Evolutionary conservation across 495 filamentous ascomycete genomes (phyloP), one percentile per base, ranked within the genome.

Genomic region (Parachaetomium inaequale): DNA sequence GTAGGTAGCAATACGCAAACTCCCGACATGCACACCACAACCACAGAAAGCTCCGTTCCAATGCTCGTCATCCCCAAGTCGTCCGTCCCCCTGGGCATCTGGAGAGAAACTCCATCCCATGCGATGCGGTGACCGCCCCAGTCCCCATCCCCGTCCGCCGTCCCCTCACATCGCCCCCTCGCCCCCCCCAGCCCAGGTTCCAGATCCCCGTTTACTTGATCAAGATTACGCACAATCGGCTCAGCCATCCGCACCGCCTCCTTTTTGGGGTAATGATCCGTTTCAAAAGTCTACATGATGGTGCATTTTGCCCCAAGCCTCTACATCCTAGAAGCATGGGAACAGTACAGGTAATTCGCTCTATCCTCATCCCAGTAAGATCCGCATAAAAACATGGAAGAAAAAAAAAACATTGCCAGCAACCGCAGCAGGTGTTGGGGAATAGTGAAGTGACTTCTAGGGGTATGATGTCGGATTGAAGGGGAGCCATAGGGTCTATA

Each of bases 281-380:
- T 58, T 64, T 56, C 43, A 58, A 23, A 54, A 57, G 59, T 71
- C 67, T 71, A 71, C 69, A 71, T 67, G 69, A 71, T 67, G 69
- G 61, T 67, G 63, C 43, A 34, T 63, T 23, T 62, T 71, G 67
- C 40, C 62, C 66, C 69, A 64, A 28, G 58, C 59, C 36, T 49
- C 64, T 62, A 61, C 42, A 58, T 38, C 59, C 59, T 60, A 66
- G 65, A 68, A 66, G 63, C 62, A 61, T 65, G 64, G n/a, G 64
- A 66, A 64, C 68, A 69, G 49, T 72, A 72, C 70, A 72, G 67
- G 68, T 66, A 62, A 66, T 70, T n/a, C 47, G 45, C 64, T 68
- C 70, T 72, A 67, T 71, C 64, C 25, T 63, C 59, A 32, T 66
- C 64, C 62, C 60, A 59, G 55, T 62, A 51, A 62, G 63, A 54